Percentiles rank a stretch among this genome's conserved stretches.
phyloP scores from a whole-genome alignment of 257 asterid species.

The Ilex aquifolium region DNA sequence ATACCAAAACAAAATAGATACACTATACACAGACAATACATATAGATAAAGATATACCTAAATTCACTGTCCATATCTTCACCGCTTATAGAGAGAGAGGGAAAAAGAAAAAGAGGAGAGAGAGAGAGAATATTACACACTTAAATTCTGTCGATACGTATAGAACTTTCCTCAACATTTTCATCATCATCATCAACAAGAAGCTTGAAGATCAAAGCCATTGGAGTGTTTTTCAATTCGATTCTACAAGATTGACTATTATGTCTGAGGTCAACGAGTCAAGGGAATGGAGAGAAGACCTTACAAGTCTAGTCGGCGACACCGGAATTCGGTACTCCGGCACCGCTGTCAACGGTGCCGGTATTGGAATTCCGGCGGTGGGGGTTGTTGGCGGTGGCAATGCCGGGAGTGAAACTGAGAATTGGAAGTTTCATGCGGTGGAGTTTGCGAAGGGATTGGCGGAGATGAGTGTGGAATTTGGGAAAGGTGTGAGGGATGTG shows the following conservation, averaged over 20 bases:
- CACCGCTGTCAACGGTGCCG: neutral
- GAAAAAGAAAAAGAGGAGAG: too few species aligned
- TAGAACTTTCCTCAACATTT: neutral
- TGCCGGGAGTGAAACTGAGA: constrained; percentile 17
- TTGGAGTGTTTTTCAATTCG: constrained; percentile 12
- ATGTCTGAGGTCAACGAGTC: constrained; percentile 76
- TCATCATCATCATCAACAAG: neutral
- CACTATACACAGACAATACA: constrained; percentile 7
- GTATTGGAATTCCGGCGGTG: constrained; percentile 6
- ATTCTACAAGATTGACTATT: constrained; percentile 28
- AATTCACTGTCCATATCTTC: constrained; percentile 7
- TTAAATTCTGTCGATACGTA: neutral
- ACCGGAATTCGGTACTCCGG: constrained; percentile 16
- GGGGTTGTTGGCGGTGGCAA: constrained; percentile 11
- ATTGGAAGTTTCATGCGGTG: constrained; percentile 67
- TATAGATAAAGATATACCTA: neutral
- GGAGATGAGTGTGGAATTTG: constrained; percentile 91
- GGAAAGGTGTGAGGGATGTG: constrained; percentile 88
- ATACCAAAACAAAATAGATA: too few species aligned
- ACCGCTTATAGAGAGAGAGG: too few species aligned
- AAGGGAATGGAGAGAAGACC: constrained; percentile 29
- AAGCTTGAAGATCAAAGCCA: constrained; percentile 27
- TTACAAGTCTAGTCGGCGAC: constrained; percentile 5
- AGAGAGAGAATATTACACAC: too few species aligned
- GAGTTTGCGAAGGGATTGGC: constrained; percentile 90